Evolutionary conservation across 2,329 filamentous ascomycete species (phyloP), one percentile per base, ranked within the genome.

Genomic region (Elsinoe ampelina): DNA sequence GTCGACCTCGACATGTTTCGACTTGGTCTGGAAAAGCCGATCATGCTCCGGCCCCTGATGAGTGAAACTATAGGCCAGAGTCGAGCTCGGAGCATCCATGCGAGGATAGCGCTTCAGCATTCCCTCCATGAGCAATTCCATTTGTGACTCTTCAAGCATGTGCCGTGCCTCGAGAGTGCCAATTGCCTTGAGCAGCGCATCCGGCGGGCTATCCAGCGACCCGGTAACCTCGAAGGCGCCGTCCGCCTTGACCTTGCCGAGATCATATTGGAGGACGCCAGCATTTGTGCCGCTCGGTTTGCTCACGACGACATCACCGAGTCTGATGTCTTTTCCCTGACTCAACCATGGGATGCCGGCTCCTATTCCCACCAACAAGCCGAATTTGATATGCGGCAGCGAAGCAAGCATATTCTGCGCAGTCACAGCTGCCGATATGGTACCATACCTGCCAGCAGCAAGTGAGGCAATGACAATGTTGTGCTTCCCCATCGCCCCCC

Each of bases 271-370:
- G 5, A 65, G 47, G 1, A 67, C 64, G 1, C 65, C 65, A 0
- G 61, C 63, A 36, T 35, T 55, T 4, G 36, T 50, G 0, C 50
- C 58, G 0, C 45, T 39, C 1, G 65, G 65, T 26, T 57, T 55
- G 38, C 63, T 64, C 3, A 67, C 60, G 1, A 63, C 63, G 8
- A 66, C 58, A 54, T 67, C 65, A 5, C 65, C 65, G 13, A 67
- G 64, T 3, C 61, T 60, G n/a, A 67, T 61, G 17, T 67, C 63
- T 3, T n/a, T 35, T 20, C 17, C 32, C 32, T 34, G 35, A 11
- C n/a, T 34, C 35, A 22, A 11, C 30, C 54, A 12, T 11, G 55
- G 43, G 4, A 57, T n/a, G 1, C 57, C 58, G n/a, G 57, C 57
- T 1, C 50, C 58, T 10, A 60, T 57, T 0, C 58, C 58, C 19